Percentiles rank a stretch among this genome's conserved stretches.
Evolutionary conservation across 31 red algal species (phyloP).

Genomic region (Odonthalia washingtoniensis): DNA sequence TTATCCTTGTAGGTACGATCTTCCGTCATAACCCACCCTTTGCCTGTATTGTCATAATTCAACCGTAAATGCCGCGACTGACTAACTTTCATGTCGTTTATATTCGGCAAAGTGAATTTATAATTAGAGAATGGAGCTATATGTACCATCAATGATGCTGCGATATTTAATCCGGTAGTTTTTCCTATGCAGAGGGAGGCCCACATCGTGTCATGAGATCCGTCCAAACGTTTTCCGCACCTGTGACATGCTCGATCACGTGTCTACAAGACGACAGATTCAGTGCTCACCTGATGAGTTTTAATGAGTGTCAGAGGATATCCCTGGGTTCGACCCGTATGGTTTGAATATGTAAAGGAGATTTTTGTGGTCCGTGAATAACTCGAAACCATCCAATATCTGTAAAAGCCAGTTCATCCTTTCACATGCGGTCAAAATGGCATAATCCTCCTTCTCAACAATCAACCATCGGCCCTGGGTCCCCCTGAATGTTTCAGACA

Average conservation of each 20-base stretch:
- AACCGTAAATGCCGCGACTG: not conserved
- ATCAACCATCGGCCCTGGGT: not conserved
- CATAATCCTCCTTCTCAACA: slow-evolving; percentile 6
- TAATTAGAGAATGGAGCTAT: no score
- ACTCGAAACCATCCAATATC: not conserved
- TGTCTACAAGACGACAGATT: not conserved
- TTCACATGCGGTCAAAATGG: not conserved
- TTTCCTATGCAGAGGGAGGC: no score
- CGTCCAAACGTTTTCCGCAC: not conserved
- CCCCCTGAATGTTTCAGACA: not conserved
- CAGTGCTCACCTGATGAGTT: not conserved
- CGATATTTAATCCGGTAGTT: no score
- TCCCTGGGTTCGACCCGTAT: not conserved
- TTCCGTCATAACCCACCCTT: not conserved
- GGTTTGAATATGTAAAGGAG: not conserved
- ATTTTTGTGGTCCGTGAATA: slow-evolving; percentile 15
- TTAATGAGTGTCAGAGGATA: not conserved
- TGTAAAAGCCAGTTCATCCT: not conserved
- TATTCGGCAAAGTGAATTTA: slow-evolving; percentile 21
- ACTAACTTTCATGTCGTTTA: slow-evolving; percentile 5
- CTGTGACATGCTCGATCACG: not conserved
- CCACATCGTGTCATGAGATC: not conserved
- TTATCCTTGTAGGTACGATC: not conserved
- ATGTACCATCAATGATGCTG: no score
- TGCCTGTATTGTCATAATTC: not conserved